These are phyloP conservation scores for Podospora comata DNA, from an alignment of 495 filamentous ascomycete genomes.

Conservation along the genomic window DNA sequence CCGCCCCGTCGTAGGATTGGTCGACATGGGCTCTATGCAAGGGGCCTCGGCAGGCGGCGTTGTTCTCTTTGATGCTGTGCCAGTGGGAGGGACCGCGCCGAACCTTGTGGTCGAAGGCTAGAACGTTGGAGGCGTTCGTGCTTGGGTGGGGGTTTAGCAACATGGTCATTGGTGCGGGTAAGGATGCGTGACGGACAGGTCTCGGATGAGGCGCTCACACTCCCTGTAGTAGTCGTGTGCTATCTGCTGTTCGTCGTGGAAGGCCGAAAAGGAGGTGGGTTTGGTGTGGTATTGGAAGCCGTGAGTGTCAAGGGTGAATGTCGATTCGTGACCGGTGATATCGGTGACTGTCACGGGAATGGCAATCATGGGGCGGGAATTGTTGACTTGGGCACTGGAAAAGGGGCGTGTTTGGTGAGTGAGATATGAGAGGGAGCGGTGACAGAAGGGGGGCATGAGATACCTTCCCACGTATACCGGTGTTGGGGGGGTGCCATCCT, in stretches of 20 bases:
- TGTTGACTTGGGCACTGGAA: neutral
- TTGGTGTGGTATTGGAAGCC: conserved; percentile 39
- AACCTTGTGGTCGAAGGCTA: conserved; percentile 72
- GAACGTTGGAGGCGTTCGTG: conserved; percentile 58
- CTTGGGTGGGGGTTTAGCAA: conserved; percentile 34
- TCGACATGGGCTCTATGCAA: conserved; percentile 68
- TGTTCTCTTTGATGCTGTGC: conserved; percentile 31
- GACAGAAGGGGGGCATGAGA: neutral
- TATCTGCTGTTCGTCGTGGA: conserved; percentile 45
- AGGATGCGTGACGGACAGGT: conserved; percentile 44
- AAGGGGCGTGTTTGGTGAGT: neutral
- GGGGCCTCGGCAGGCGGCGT: conserved; percentile 51
- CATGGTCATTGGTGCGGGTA: neutral
- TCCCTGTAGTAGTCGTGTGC: conserved; percentile 60
- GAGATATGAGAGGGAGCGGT: neutral
- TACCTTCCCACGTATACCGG: neutral
- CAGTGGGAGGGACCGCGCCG: conserved; percentile 51
- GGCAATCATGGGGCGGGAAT: neutral
- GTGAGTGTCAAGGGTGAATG: conserved; percentile 38
- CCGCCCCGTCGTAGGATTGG: conserved; percentile 61
- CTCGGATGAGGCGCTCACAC: conserved; percentile 54
- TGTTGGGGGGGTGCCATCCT: neutral
- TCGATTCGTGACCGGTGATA: conserved; percentile 34
- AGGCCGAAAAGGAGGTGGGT: conserved; percentile 8
- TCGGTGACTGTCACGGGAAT: conserved; percentile 39